Conservation (phyloP, 164 flowering plant species). For the Kalanchoe fedtschenkoi region DNA sequence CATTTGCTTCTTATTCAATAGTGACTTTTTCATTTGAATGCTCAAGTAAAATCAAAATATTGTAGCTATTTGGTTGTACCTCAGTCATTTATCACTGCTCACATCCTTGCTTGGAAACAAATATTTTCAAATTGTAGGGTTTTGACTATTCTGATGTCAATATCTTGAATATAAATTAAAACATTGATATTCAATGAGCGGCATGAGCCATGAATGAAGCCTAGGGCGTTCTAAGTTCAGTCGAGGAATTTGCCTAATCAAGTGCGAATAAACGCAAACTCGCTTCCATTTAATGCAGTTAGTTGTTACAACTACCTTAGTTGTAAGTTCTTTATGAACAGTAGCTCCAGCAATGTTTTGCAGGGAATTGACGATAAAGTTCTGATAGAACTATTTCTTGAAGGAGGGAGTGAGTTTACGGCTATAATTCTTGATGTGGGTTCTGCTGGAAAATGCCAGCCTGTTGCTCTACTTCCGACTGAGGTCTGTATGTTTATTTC, state of each 20-base stretch:
- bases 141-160: background rate
- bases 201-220: too few species aligned
- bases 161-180: background rate
- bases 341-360: slow-evolving; percentile 1
- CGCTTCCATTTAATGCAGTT: background rate
- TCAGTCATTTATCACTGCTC: background rate
- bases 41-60: background rate
- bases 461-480: slow-evolving; percentile 74
- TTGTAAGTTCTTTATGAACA: background rate
- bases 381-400: slow-evolving; percentile 68
- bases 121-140: background rate
- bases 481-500: slow-evolving; percentile 36
- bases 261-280: too few species aligned
- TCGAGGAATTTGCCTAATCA: background rate
- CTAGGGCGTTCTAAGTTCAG: background rate
- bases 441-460: slow-evolving; percentile 46
- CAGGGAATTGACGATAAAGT: slow-evolving; percentile 84
- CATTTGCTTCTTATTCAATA: background rate
- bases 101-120: background rate
- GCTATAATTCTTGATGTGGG: slow-evolving; percentile 90
- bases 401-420: slow-evolving; percentile 82
- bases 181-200: background rate
- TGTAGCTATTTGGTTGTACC: background rate
- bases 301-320: background rate
- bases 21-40: background rate